A percentile compares a stretch with the other conserved stretches of the same genome.
Evolutionary conservation across 306 rosid genomes (phyloP).

Genomic region (Arachis hypogaea): DNA sequence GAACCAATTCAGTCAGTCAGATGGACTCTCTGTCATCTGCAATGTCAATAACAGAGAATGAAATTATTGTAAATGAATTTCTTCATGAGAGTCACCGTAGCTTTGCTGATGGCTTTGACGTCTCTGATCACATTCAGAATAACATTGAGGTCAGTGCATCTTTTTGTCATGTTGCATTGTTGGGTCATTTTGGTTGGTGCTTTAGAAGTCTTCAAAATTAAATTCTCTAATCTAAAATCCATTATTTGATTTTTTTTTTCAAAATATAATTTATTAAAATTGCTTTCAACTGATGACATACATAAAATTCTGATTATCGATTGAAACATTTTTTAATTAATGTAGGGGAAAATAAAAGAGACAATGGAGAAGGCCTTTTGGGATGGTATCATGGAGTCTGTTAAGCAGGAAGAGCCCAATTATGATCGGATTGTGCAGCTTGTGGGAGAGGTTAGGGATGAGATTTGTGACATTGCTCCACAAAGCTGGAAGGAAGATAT

Average conservation of each 20-base stretch:
- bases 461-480: constrained; percentile 85
- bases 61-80: constrained; percentile 75
- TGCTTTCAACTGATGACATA: constrained; percentile 1
- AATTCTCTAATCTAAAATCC: no score
- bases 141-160: constrained; percentile 62
- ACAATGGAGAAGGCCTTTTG: constrained; percentile 92
- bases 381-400: constrained; percentile 83
- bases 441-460: constrained; percentile 85
- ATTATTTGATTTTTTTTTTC: no score
- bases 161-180: constrained; percentile 28
- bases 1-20: constrained; percentile 45
- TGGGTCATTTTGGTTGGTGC: constrained; percentile 13
- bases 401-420: constrained; percentile 69
- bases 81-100: constrained; percentile 65
- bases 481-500: constrained; percentile 80
- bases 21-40: constrained; percentile 44
- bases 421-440: constrained; percentile 74
- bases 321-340: constrained; percentile 13
- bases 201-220: not conserved
- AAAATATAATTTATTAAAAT: not conserved
- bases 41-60: constrained; percentile 68
- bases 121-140: constrained; percentile 52
- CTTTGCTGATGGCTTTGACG: constrained; percentile 49
- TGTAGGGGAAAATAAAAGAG: constrained; percentile 70
- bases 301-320: constrained; percentile 4